phyloP scores from a whole-genome alignment of 352 stramenopile genomes.

The Pythium folliculosum region DNA sequence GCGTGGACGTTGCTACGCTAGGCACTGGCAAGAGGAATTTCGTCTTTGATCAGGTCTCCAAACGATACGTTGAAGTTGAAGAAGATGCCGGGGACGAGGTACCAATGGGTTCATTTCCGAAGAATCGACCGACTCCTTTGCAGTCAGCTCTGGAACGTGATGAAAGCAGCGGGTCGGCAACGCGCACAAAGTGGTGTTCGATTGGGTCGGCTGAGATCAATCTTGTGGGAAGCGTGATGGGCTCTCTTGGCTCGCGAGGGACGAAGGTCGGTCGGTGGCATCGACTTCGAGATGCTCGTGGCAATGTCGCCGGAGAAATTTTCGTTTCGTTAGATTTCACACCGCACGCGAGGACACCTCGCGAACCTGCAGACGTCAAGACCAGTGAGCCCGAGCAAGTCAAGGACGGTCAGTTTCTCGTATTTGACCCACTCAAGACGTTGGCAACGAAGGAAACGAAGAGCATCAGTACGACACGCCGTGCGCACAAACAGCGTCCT shows the following conservation, averaged over 20 bases:
- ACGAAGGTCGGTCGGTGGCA: conserved; percentile 85
- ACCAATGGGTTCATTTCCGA: conserved; percentile 5
- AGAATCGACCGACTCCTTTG: conserved; percentile 7
- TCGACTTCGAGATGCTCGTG: conserved; percentile 75
- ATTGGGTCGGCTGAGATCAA: conserved; percentile 86
- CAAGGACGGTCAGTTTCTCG: conserved; percentile 79
- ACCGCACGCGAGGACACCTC: conserved; percentile 37
- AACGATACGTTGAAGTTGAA: conserved; percentile 87
- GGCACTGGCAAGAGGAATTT: conserved; percentile 79
- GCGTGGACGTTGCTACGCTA: conserved; percentile 70
- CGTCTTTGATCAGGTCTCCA: conserved; percentile 83
- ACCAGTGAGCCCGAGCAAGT: conserved; percentile 71
- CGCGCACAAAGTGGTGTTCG: conserved; percentile 70
- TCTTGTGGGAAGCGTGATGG: conserved; percentile 85
- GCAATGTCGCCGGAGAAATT: conserved; percentile 82
- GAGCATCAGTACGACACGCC: conserved; percentile 14
- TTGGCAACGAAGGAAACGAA: conserved; percentile 54
- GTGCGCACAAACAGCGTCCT: conserved; percentile 24
- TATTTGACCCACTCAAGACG: conserved; percentile 88
- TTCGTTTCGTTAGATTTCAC: conserved; percentile 84
- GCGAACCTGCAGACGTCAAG: conserved; percentile 32
- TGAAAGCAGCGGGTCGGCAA: conserved; percentile 49
- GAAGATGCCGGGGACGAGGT: conserved; percentile 43
- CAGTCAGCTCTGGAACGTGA: conserved; percentile 38
- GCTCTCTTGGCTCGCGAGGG: conserved; percentile 50